Percentiles rank a stretch among this genome's conserved stretches.
phyloP scores from a whole-genome alignment of 352 stramenopile species.

The Sclerospora graminicola region DNA sequence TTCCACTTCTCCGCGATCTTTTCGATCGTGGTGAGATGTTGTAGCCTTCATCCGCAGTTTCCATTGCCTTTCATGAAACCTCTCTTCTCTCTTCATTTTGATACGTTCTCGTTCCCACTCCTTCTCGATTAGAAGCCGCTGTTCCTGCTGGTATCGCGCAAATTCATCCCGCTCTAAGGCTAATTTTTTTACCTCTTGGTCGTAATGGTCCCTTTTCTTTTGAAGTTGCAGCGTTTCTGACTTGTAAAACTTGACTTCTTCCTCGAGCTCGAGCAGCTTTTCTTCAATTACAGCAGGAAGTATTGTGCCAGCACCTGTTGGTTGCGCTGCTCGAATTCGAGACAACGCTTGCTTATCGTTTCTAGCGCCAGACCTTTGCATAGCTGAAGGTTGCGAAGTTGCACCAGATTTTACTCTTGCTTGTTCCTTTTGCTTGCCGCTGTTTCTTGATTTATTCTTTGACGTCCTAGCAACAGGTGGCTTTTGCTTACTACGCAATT shows the following conservation, averaged over 20 bases:
- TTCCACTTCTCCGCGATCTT: constrained; percentile 60
- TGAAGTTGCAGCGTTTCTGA: constrained; percentile 69
- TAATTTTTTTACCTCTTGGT: constrained; percentile 53
- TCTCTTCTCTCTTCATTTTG: constrained; percentile 71
- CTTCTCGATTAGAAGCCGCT: constrained; percentile 43
- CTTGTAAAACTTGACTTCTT: constrained; percentile 84
- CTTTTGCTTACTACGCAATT: constrained; percentile 17
- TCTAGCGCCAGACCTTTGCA: constrained; percentile 4
- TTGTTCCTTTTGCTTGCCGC: neutral
- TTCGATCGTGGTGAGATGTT: constrained; percentile 40
- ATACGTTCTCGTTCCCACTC: constrained; percentile 55
- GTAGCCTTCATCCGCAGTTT: constrained; percentile 56
- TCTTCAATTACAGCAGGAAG: constrained; percentile 70
- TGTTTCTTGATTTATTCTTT: constrained; percentile 3
- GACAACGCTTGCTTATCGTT: constrained; percentile 1
- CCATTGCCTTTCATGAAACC: constrained; percentile 56
- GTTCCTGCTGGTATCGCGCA: constrained; percentile 35
- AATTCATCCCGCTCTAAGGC: constrained; percentile 40
- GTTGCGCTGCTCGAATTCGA: constrained; percentile 2
- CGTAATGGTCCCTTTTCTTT: constrained; percentile 54
- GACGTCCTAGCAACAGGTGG: neutral
- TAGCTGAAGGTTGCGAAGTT: neutral
- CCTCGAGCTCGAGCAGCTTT: constrained; percentile 67
- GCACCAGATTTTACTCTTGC: constrained; percentile 3
- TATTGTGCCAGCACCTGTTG: constrained; percentile 12